Evolutionary conservation across 1,139 yeast species (phyloP).

Genomic region (Saccharomyces hybrid): DNA sequence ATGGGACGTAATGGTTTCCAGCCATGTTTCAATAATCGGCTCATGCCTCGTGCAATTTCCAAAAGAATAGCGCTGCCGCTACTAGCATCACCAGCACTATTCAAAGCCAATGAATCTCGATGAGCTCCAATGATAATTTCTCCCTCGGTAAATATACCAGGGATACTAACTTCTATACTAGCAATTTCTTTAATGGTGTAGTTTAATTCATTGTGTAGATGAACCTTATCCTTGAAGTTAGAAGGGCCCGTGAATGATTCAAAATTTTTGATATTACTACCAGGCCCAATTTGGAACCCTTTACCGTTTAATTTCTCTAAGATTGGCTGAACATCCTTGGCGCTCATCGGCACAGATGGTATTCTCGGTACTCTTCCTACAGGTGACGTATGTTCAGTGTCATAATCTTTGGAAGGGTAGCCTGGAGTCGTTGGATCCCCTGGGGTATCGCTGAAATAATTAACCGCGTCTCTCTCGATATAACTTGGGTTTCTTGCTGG

Average conservation of each 20-base stretch:
- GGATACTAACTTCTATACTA: constrained; percentile 41
- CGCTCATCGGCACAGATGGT: constrained; percentile 39
- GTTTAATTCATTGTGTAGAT: constrained; percentile 34
- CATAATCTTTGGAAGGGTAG: constrained; percentile 34
- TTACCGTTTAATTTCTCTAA: constrained; percentile 29
- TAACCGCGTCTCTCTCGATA: constrained; percentile 52
- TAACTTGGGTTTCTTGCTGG: constrained; percentile 40
- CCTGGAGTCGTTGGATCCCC: constrained; percentile 72
- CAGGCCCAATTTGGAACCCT: constrained; percentile 32
- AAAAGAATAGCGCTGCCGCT: constrained; percentile 39
- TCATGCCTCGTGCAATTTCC: constrained; percentile 41
- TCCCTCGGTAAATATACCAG: constrained; percentile 43
- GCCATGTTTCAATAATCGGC: constrained; percentile 36
- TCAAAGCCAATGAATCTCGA: constrained; percentile 37
- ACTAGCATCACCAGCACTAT: constrained; percentile 41
- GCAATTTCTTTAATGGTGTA: constrained; percentile 35
- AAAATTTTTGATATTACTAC: constrained; percentile 34
- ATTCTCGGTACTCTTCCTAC: constrained; percentile 40
- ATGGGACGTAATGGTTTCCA: constrained; percentile 51
- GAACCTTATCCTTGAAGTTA: constrained; percentile 18
- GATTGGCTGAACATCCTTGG: constrained; percentile 35
- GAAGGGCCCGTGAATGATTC: constrained; percentile 40
- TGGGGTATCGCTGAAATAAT: constrained; percentile 49
- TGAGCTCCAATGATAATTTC: constrained; percentile 43
- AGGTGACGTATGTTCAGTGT: constrained; percentile 36